These are phyloP conservation scores for Ustilaginoidea virens DNA, from an alignment of 2,329 filamentous ascomycete species.

Conservation along the genomic window DNA sequence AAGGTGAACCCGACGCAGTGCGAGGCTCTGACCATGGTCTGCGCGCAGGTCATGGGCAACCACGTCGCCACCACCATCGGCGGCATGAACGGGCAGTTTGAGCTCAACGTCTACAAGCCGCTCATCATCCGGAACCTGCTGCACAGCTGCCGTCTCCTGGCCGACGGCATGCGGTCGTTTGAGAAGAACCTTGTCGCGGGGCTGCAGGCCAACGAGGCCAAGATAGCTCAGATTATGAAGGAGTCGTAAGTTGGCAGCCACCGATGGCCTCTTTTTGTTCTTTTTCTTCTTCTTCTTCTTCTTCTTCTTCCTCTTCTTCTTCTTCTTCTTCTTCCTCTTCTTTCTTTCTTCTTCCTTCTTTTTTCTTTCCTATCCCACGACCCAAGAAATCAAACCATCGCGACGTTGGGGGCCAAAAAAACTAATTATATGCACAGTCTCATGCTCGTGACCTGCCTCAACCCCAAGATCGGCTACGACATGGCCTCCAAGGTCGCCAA, in stretches of 20 bases:
- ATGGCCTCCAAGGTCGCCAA: conserved; percentile 96
- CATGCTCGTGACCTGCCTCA: conserved; percentile 96
- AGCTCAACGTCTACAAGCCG: conserved; percentile 98
- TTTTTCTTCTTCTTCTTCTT: neutral
- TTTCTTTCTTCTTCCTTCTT: neutral
- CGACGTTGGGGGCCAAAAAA: neutral
- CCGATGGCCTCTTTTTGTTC: conserved; percentile 2
- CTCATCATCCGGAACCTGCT: conserved; percentile 89
- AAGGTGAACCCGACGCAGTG: conserved; percentile 99
- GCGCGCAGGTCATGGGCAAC: conserved; percentile 96
- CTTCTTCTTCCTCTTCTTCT: conserved; percentile 2
- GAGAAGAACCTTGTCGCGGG: conserved; percentile 84
- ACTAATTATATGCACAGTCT: conserved; percentile 38
- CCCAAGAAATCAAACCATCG: too few species aligned
- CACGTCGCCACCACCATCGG: conserved; percentile 84
- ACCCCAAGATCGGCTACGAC: conserved; percentile 94
- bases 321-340: neutral
- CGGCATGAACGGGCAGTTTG: conserved; percentile 95
- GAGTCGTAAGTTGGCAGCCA: conserved; percentile 54
- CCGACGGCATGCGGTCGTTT: conserved; percentile 89
- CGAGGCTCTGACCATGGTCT: conserved; percentile 95
- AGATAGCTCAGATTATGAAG: conserved; percentile 79
- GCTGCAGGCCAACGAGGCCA: conserved; percentile 82
- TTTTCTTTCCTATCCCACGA: too few species aligned
- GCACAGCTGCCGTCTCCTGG: conserved; percentile 75